These are phyloP conservation scores for Chlamydomonas schloesseri DNA, from an alignment of 139 green algal genomes.

Conservation along the genomic window DNA sequence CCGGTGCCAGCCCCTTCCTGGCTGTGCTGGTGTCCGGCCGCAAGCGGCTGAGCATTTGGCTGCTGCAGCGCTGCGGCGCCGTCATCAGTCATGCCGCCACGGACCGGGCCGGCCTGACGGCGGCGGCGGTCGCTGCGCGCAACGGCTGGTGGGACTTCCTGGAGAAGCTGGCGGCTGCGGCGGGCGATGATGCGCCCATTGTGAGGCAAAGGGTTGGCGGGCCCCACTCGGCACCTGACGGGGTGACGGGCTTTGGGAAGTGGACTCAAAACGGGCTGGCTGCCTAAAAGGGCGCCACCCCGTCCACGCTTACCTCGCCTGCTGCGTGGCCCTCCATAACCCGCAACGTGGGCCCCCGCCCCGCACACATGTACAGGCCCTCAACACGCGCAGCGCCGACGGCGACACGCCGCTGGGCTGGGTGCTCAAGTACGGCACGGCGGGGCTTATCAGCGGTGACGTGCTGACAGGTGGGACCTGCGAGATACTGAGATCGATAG, in stretches of 20 bases:
- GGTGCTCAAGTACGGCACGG: constrained; percentile 41
- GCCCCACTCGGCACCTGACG: too few relatives aligned
- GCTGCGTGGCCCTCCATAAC: too few relatives aligned
- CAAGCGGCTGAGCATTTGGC: background rate
- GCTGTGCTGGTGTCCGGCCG: background rate
- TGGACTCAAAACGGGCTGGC: too few relatives aligned
- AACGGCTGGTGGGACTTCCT: constrained; percentile 45
- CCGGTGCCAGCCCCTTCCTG: background rate
- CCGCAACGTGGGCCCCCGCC: too few relatives aligned
- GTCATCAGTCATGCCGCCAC: background rate
- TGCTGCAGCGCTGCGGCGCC: constrained; percentile 2
- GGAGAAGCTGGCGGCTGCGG: background rate
- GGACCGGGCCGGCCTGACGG: background rate
- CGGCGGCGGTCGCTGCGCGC: constrained; percentile 5
- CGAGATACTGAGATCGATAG: too few relatives aligned
- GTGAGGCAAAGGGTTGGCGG: too few relatives aligned
- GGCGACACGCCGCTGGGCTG: constrained; percentile 49
- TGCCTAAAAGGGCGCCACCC: too few relatives aligned
- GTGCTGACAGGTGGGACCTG: background rate
- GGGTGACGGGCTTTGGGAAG: too few relatives aligned
- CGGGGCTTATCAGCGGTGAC: background rate
- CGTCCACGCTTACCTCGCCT: too few relatives aligned
- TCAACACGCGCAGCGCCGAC: constrained; percentile 19
- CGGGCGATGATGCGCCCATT: background rate
- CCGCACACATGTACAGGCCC: too few relatives aligned